Evolutionary conservation across 352 stramenopile genomes (phyloP), one percentile per base, ranked within the genome.

Genomic region (Globisporangium splendens): DNA sequence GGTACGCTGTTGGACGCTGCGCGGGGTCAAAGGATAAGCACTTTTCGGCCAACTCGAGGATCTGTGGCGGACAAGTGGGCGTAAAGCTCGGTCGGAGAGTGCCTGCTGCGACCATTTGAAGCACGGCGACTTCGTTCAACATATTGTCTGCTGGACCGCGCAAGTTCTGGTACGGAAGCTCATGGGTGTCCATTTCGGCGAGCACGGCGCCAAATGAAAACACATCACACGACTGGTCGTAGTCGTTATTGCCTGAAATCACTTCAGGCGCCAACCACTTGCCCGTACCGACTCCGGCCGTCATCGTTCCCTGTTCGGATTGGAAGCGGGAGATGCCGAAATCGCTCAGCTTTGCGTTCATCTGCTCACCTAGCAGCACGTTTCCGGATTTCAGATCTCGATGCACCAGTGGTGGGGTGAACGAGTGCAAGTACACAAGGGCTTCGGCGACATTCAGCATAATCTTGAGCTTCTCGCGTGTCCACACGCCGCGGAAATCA

Each of bases 351-450:
- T 83, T 83, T 14, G 73, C 70, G 4, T 54, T 28, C 22, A 65
- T 57, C 18, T 69, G 52, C 2, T 54, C 52, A 20, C 56, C 53
- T 2, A 83, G 50, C 18, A 83, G 50, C 35, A 83, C 59, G 33
- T 80, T 79, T 4, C 66, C 63, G 0, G 70, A 76, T 50, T 77
- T 80, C 12, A 83, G 57, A 18, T 76, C 70, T 18, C 66, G 69
- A 38, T 83, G 73, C 24, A 76, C 65, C 0, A 78, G 50, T 14
- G 70, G 68, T 13, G 63, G 70, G 14, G 57, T 60, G 43, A 76
- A 76, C 46, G 73, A 79, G 49, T 83, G 73, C 22, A 83, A 28
- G 56, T 79, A 83, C 20, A 83, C 73, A 8, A 83, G 63, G 5
- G 73, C 73, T 44, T 83, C 72, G 12, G 66, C 56, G 0, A 79